These are phyloP conservation scores for Chaetoceros muelleri DNA, from an alignment of 108 stramenopile genomes.

Conservation along the genomic window DNA sequence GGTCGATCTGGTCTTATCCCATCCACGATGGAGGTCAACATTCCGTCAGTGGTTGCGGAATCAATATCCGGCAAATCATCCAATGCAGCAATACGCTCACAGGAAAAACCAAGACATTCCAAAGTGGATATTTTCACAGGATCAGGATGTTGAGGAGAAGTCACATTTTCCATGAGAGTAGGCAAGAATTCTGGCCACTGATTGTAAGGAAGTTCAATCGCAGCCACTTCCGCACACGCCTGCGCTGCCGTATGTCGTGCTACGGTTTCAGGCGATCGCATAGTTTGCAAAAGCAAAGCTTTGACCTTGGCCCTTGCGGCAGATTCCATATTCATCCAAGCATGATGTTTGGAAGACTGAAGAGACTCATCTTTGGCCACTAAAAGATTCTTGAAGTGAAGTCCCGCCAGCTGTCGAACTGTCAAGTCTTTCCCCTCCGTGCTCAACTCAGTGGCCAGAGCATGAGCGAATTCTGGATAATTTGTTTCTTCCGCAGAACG, in stretches of 20 bases:
- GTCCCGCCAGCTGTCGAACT: slow-evolving; percentile 68
- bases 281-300: slow-evolving; percentile 36
- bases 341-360: slow-evolving; percentile 39
- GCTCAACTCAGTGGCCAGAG: slow-evolving; percentile 49
- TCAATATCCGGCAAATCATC: slow-evolving; percentile 54
- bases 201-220: slow-evolving; percentile 71
- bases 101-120: slow-evolving; percentile 93
- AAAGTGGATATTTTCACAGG: slow-evolving; percentile 75
- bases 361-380: slow-evolving; percentile 60
- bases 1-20: slow-evolving; percentile 80
- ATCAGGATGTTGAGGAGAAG: slow-evolving; percentile 30
- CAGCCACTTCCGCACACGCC: slow-evolving; percentile 75
- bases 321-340: slow-evolving; percentile 55
- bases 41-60: slow-evolving; percentile 71
- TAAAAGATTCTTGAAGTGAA: slow-evolving; percentile 81
- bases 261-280: slow-evolving; percentile 36
- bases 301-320: slow-evolving; percentile 46
- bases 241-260: slow-evolving; percentile 73
- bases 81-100: slow-evolving; percentile 60
- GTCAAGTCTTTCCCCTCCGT: slow-evolving; percentile 47
- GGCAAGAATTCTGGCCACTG: slow-evolving; percentile 83
- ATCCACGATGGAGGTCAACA: slow-evolving; percentile 94
- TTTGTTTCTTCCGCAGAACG: slow-evolving; percentile 24
- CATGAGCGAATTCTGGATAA: slow-evolving; percentile 34
- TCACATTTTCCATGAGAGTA: slow-evolving; percentile 68